These are phyloP conservation scores for Fusarium subtropicale DNA, from an alignment of 2,329 filamentous ascomycete species.

Conservation along the genomic window DNA sequence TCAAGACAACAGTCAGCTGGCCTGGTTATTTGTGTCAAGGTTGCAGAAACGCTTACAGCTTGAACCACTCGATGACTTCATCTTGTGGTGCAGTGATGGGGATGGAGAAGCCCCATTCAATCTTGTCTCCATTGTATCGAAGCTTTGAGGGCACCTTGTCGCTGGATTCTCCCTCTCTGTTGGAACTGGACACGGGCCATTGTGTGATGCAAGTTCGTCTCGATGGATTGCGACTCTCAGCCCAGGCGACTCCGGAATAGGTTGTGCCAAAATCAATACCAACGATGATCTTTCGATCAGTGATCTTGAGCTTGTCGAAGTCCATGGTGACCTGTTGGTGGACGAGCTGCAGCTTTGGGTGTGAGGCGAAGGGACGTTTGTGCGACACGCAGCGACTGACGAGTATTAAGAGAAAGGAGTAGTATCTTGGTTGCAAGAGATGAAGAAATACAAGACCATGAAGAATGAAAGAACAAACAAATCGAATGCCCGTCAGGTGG, in stretches of 20 bases:
- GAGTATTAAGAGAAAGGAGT: not conserved
- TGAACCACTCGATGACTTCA: constrained; percentile 61
- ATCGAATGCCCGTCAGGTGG: not conserved
- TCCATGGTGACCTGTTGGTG: constrained; percentile 47
- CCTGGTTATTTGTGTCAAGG: not conserved
- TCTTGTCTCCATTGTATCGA: constrained; percentile 51
- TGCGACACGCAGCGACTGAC: not conserved
- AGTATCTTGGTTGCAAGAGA: not conserved
- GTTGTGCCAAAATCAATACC: constrained; percentile 67
- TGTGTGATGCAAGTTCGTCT: constrained; percentile 53
- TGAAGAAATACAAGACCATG: no score
- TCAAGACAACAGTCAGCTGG: constrained; percentile 15
- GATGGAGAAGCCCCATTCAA: constrained; percentile 62
- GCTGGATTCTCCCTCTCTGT: constrained; percentile 53
- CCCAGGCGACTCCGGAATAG: constrained; percentile 64
- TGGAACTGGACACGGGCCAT: constrained; percentile 56
- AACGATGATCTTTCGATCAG: constrained; percentile 58
- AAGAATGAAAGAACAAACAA: not conserved
- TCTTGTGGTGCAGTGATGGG: constrained; percentile 53
- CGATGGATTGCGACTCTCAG: constrained; percentile 55
- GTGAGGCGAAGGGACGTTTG: not conserved
- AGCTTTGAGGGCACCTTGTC: constrained; percentile 62
- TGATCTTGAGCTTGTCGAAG: constrained; percentile 51
- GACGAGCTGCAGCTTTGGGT: not conserved
- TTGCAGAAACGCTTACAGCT: constrained; percentile 53